Percentiles rank a stretch among this genome's conserved stretches.
phyloP scores from a whole-genome alignment of 2,329 filamentous ascomycete species.

The Bipolaris victoriae region DNA sequence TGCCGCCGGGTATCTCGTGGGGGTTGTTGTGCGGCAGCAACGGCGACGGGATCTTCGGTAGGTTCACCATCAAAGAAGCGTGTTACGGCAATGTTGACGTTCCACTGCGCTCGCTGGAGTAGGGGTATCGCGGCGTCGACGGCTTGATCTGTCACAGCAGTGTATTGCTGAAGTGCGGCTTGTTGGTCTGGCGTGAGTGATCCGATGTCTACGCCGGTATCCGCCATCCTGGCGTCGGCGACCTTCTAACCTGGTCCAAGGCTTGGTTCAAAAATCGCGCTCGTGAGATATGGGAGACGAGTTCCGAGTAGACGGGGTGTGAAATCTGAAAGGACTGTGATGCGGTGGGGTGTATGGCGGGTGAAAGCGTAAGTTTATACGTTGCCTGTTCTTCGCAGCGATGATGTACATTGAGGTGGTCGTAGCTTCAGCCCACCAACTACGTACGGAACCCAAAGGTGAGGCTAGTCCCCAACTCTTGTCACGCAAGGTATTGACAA shows the following conservation, averaged over 20 bases:
- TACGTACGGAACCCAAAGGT: constrained; percentile 15
- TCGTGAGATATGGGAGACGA: background rate
- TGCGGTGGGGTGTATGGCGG: constrained; percentile 7
- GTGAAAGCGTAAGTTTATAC: constrained; percentile 11
- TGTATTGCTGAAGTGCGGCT: constrained; percentile 85
- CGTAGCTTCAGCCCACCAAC: constrained; percentile 16
- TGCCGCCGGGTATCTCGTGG: constrained; percentile 67
- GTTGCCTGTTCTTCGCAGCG: constrained; percentile 24
- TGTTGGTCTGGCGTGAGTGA: constrained; percentile 80
- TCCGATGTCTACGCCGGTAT: constrained; percentile 61
- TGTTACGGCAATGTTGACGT: constrained; percentile 92
- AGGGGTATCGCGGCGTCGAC: constrained; percentile 76
- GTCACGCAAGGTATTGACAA: constrained; percentile 14
- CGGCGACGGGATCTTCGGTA: constrained; percentile 74
- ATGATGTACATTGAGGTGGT: constrained; percentile 25
- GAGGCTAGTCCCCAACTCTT: constrained; percentile 23
- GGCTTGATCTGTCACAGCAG: constrained; percentile 84
- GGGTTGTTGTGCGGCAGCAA: constrained; percentile 68
- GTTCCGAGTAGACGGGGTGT: background rate
- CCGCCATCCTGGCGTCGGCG: constrained; percentile 42
- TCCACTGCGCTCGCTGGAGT: constrained; percentile 90
- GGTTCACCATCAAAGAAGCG: constrained; percentile 98
- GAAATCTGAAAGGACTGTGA: constrained; percentile 26
- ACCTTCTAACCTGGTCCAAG: background rate
- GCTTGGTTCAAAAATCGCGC: background rate